Evolutionary conservation across 2,329 filamentous ascomycete genomes (phyloP).

Genomic region (Cercospora sojina): DNA sequence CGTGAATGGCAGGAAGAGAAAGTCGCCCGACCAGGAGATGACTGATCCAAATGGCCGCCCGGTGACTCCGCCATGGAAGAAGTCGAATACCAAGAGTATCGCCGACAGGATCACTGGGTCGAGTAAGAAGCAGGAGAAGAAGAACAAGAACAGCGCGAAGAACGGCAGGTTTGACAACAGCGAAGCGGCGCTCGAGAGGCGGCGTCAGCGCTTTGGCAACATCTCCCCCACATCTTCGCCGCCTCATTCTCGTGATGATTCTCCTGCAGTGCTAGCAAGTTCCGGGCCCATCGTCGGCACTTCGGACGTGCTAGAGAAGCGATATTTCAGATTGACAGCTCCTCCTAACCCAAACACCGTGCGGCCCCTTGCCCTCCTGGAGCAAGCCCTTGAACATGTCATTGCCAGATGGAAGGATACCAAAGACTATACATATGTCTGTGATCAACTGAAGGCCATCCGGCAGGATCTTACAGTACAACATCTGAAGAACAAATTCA

Average conservation of each 20-base stretch:
- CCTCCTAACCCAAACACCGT: slow-evolving; percentile 86
- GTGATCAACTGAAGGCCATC: slow-evolving; percentile 98
- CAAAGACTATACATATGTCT: slow-evolving; percentile 94
- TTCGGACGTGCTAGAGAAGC: slow-evolving; percentile 82
- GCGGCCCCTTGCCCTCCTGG: slow-evolving; percentile 75
- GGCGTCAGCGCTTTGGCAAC: slow-evolving; percentile 74
- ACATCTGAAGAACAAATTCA: slow-evolving; percentile 94
- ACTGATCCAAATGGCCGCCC: slow-evolving; percentile 51
- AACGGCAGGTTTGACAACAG: slow-evolving; percentile 49
- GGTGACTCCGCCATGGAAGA: slow-evolving; percentile 69
- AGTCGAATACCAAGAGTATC: slow-evolving; percentile 60
- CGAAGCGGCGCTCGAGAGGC: slow-evolving; percentile 80
- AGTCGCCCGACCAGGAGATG: slow-evolving; percentile 66
- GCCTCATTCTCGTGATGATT: slow-evolving; percentile 45
- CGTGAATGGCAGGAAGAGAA: slow-evolving; percentile 69
- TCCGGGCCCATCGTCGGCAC: slow-evolving; percentile 78
- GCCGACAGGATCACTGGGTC: slow-evolving; percentile 73
- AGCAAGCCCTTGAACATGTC: slow-evolving; percentile 80
- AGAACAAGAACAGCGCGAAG: slow-evolving; percentile 44
- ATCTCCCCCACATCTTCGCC: slow-evolving; percentile 55
- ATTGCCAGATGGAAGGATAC: slow-evolving; percentile 95
- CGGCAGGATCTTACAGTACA: slow-evolving; percentile 98
- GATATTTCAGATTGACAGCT: slow-evolving; percentile 88
- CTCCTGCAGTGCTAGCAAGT: slow-evolving; percentile 47
- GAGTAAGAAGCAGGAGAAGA: slow-evolving; percentile 50